Evolutionary conservation across 805 yeast species (phyloP), one percentile per base, ranked within the genome.

Genomic region (Zygosaccharomyces pseudorouxii): DNA sequence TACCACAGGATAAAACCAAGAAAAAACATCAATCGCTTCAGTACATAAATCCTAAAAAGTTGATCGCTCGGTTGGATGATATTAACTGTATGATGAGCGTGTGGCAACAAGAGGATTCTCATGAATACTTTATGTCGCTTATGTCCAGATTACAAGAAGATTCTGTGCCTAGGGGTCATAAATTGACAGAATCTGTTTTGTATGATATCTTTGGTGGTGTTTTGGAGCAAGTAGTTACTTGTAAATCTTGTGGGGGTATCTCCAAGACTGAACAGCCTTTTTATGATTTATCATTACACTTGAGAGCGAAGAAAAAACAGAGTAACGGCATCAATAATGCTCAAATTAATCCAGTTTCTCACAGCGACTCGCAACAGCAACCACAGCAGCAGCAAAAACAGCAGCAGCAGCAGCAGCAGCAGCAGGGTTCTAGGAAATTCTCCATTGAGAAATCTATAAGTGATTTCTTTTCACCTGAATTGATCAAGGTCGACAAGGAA

Each of bases 51-150:
- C 98, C 96, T 8, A 81, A 81, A 56, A 80, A 78, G 59, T 73
- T 89, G 58, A 83, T 87, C 50, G 74, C 75, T 45, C 75, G 89
- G 55, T 71, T 87, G 49, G 86, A 78, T 43, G 96, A 88, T 59
- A 88, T 92, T 59, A 89, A 89, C 67, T 88, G 96, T 64, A 87
- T 88, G 96, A 89, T 90, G 96, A 82, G 89, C 39, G 93, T 84
- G 65, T 90, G 96, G 96, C 90, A 89, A 68, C 99, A 93, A 67
- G 98, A 93, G 68, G 99, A 93, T 68, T 86, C 96, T 0, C 99
- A 93, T 68, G 99, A 93, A 69, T 93, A 90, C 70, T 88, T 85
- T 65, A 90, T 90, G 97, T 87, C 96, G 10, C 72, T 90, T 52
- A 77, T 90, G 76, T 80, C 92, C 6, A 71, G 97, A 45, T 70